Evolutionary conservation across 805 yeast species (phyloP).

Genomic region (Danielia reshetovae): DNA sequence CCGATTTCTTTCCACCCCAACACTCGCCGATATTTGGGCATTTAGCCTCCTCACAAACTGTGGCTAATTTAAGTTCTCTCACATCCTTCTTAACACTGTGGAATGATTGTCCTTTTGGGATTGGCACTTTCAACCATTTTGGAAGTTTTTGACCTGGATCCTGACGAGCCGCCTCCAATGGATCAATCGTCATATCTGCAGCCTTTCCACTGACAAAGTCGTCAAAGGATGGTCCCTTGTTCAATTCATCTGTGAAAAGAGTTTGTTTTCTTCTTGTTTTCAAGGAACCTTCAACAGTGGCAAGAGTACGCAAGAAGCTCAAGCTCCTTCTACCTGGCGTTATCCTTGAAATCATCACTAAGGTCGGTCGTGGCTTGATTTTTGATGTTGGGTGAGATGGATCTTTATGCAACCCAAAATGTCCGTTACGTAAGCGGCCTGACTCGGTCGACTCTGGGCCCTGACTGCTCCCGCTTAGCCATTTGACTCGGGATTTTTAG

Average conservation of each 20-base stretch:
- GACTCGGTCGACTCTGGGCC: background rate
- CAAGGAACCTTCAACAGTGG: conserved; percentile 8
- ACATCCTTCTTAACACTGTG: conserved; percentile 80
- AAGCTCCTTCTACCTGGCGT: background rate
- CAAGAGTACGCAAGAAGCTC: conserved; percentile 7
- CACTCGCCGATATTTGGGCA: conserved; percentile 99
- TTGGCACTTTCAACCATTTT: conserved; percentile 90
- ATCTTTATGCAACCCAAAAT: too few species aligned
- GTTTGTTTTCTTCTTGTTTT: conserved; percentile 49
- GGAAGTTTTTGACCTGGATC: conserved; percentile 77
- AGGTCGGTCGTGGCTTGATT: too few species aligned
- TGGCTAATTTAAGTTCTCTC: conserved; percentile 80
- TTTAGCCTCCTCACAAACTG: conserved; percentile 98
- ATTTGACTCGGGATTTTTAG: too few species aligned
- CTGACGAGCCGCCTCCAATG: conserved; percentile 67
- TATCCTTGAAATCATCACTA: background rate
- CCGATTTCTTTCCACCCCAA: conserved; percentile 96
- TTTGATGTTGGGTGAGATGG: too few species aligned
- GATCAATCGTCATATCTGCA: conserved; percentile 62
- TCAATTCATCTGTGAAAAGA: conserved; percentile 62
- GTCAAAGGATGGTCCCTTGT: conserved; percentile 87
- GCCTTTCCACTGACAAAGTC: conserved; percentile 87
- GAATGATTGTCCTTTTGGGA: conserved; percentile 90
- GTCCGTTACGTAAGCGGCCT: background rate
- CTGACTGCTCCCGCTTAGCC: too few species aligned